Percentiles rank a stretch among this genome's conserved stretches.
phyloP scores from a whole-genome alignment of 75 land plant genomes.

The Sequoiadendron giganteum region DNA sequence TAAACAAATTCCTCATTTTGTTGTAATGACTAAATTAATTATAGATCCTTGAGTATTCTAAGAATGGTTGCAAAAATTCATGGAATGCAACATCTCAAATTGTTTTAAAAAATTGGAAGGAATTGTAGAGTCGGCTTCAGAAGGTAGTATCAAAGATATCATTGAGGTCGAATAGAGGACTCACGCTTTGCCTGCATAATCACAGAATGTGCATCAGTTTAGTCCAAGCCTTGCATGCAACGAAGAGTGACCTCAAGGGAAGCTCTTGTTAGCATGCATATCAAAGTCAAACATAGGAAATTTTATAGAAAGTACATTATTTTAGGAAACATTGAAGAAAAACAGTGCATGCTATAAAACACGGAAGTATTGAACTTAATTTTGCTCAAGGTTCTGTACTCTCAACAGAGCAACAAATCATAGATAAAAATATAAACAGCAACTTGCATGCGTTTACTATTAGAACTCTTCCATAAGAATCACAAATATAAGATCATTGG shows the following conservation, averaged over 20 bases:
- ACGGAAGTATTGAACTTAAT: neutral
- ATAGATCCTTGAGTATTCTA: neutral
- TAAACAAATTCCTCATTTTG: neutral
- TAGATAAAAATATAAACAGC: neutral
- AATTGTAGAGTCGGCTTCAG: neutral
- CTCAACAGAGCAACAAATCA: neutral
- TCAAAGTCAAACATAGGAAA: neutral
- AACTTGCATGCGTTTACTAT: neutral
- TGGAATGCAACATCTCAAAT: constrained; percentile 1
- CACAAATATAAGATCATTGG: neutral
- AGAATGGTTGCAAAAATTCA: neutral
- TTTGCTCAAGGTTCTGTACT: neutral
- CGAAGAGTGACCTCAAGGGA: neutral
- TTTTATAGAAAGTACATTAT: neutral
- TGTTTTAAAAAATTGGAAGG: neutral
- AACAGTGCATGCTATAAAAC: neutral
- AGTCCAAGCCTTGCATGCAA: constrained; percentile 4
- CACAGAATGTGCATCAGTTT: constrained; percentile 8
- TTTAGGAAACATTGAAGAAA: neutral
- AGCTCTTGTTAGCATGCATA: neutral
- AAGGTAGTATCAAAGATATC: neutral
- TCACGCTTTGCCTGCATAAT: constrained; percentile 94
- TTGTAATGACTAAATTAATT: neutral
- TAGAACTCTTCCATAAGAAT: neutral
- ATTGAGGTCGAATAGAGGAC: constrained; percentile 21